Conservation (phyloP, 2,329 filamentous ascomycete genomes). For the Alternaria conjuncta region DNA sequence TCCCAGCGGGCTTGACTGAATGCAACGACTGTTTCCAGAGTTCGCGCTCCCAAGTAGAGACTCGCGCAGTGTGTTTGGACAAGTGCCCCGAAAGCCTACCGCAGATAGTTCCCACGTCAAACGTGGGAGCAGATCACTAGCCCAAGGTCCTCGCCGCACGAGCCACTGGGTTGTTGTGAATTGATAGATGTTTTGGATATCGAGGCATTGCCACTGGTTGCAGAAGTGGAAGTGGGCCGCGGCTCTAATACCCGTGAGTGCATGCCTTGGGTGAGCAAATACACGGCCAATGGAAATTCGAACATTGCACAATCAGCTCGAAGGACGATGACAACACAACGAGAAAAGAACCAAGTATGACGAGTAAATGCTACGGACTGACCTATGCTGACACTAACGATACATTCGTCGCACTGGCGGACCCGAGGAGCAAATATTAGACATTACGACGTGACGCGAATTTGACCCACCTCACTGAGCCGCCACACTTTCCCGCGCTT, state of each 20-base stretch:
- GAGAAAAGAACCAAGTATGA: background rate
- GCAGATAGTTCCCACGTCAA: background rate
- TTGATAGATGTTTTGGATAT: background rate
- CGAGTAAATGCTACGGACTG: background rate
- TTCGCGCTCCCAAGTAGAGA: background rate
- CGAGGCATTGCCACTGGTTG: background rate
- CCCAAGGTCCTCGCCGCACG: background rate
- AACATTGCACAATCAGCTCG: background rate
- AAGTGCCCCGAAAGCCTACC: background rate
- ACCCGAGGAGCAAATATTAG: background rate
- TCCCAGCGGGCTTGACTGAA: background rate
- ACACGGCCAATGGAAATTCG: background rate
- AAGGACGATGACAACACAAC: background rate
- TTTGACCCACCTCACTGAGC: background rate
- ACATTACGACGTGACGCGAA: background rate
- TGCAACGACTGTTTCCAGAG: background rate
- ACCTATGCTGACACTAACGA: background rate
- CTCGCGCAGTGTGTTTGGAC: background rate
- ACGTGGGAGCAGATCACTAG: background rate
- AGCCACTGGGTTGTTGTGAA: background rate
- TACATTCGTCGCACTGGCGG: background rate
- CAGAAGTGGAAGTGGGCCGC: background rate
- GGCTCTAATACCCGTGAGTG: background rate
- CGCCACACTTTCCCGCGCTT: background rate
- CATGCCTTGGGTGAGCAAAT: background rate